Conservation (phyloP, 106 monocot genomes). For the Vanilla planifolia region DNA sequence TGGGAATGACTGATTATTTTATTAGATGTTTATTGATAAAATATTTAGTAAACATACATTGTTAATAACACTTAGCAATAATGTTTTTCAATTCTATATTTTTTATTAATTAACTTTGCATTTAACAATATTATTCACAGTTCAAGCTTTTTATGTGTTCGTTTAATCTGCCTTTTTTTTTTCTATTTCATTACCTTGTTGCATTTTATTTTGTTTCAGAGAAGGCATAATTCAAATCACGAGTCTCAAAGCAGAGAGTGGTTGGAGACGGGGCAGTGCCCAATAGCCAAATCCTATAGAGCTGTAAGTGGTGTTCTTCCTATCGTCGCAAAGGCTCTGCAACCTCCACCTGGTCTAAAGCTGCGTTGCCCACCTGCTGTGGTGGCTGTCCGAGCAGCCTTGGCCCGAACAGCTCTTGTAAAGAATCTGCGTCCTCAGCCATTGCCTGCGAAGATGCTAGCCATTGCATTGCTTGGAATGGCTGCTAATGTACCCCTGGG, state of each 20-base stretch:
- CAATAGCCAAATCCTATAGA: conserved; percentile 73
- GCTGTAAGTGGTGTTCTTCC: conserved; percentile 74
- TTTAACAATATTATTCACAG: too few species aligned
- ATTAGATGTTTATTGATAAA: too few species aligned
- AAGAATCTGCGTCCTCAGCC: conserved; percentile 81
- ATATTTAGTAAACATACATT: too few species aligned
- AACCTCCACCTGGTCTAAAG: conserved; percentile 69
- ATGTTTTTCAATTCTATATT: too few species aligned
- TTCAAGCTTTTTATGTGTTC: too few species aligned
- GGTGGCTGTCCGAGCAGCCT: conserved; percentile 70
- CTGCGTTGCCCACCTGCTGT: conserved; percentile 63
- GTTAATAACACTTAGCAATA: too few species aligned
- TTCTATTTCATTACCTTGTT: too few species aligned
- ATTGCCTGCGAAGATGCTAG: conserved; percentile 62
- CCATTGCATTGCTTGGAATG: conserved; percentile 70
- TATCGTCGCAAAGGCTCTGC: conserved; percentile 64
- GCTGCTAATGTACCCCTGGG: conserved; percentile 88
- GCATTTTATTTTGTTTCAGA: conserved; percentile 21
- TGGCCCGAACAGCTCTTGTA: conserved; percentile 63
- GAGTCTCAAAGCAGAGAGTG: conserved; percentile 67
- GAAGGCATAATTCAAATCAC: conserved; percentile 33
- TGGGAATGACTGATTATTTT: too few species aligned
- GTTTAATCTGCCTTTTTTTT: too few species aligned
- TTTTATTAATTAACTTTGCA: too few species aligned
- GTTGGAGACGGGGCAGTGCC: conserved; percentile 79